A percentile compares a stretch with the other conserved stretches of the same genome.
Evolutionary conservation across 2,329 filamentous ascomycete species (phyloP).

Genomic region (Teratosphaeriaceae sp.): DNA sequence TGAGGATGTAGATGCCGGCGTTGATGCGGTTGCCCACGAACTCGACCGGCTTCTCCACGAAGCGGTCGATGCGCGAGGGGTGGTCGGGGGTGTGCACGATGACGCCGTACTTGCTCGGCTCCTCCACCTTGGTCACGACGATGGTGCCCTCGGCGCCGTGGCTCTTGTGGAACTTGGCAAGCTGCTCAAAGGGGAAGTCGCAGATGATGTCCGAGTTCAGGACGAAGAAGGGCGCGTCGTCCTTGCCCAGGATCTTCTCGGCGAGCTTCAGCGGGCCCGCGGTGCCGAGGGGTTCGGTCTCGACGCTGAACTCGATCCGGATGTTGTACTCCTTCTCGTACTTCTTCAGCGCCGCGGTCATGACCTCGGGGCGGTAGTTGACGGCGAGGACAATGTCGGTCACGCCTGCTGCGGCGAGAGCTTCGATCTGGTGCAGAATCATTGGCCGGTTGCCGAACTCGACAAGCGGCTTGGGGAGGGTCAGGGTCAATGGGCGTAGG

Average conservation of each 20-base stretch:
- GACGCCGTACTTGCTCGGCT: slow-evolving; percentile 98
- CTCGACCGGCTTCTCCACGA: slow-evolving; percentile 98
- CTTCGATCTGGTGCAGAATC: slow-evolving; percentile 97
- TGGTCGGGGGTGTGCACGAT: slow-evolving; percentile 95
- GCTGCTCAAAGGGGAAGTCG: slow-evolving; percentile 89
- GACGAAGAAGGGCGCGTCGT: slow-evolving; percentile 93
- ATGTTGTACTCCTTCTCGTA: slow-evolving; percentile 90
- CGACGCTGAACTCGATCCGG: slow-evolving; percentile 94
- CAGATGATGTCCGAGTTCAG: slow-evolving; percentile 98
- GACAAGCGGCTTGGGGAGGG: slow-evolving; percentile 92
- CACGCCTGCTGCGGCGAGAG: slow-evolving; percentile 84
- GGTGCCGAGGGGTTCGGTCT: slow-evolving; percentile 90
- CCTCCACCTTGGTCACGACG: slow-evolving; percentile 97
- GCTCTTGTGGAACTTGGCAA: slow-evolving; percentile 83
- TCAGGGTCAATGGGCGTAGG: slow-evolving; percentile 92
- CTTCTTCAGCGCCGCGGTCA: slow-evolving; percentile 91
- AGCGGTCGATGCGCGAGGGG: slow-evolving; percentile 87
- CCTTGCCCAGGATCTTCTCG: slow-evolving; percentile 85
- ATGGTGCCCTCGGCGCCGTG: slow-evolving; percentile 97
- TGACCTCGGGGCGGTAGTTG: slow-evolving; percentile 97
- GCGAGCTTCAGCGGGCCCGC: slow-evolving; percentile 93
- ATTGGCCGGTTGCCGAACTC: slow-evolving; percentile 99
- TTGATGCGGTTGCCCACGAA: slow-evolving; percentile 99
- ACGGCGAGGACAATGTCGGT: slow-evolving; percentile 97
- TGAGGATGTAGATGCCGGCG: slow-evolving; percentile 95